phyloP scores from a whole-genome alignment of 2,329 filamentous ascomycete species.

The Talaromyces albobiverticillius region DNA sequence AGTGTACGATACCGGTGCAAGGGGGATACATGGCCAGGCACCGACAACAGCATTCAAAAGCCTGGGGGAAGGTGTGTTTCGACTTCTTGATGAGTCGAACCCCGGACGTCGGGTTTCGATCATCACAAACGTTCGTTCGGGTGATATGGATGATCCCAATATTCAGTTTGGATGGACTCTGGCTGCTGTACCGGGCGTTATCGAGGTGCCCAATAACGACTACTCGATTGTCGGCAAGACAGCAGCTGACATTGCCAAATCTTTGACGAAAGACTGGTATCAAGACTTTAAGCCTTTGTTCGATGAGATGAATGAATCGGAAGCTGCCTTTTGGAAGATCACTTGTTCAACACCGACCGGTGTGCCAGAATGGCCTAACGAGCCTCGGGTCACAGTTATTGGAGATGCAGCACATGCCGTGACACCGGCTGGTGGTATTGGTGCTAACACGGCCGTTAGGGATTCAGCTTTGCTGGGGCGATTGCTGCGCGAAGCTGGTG shows the following conservation, averaged over 20 bases:
- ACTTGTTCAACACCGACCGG: neutral
- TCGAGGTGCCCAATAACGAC: slow-evolving; percentile 1
- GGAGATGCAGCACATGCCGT: slow-evolving; percentile 1
- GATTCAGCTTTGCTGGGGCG: slow-evolving; percentile 3
- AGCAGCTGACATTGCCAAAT: slow-evolving; percentile 1
- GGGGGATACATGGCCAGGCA: slow-evolving; percentile 2
- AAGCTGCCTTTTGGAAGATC: slow-evolving; percentile 3
- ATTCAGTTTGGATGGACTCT: slow-evolving; percentile 2
- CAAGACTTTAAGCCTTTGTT: neutral
- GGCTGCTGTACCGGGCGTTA: neutral
- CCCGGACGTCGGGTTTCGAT: neutral
- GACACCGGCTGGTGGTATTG: slow-evolving; percentile 1
- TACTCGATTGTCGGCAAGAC: neutral
- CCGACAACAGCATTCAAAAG: slow-evolving; percentile 1
- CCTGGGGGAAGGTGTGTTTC: slow-evolving; percentile 1
- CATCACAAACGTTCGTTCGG: neutral
- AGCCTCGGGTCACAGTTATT: neutral
- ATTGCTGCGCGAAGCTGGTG: neutral
- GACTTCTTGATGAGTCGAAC: neutral
- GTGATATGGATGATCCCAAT: slow-evolving; percentile 1
- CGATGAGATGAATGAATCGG: neutral
- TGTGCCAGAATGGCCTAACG: neutral
- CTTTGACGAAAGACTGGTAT: neutral
- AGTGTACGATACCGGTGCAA: neutral
- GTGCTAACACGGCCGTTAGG: neutral